phyloP scores from a whole-genome alignment of 306 rosid species.

The Prunus mira region DNA sequence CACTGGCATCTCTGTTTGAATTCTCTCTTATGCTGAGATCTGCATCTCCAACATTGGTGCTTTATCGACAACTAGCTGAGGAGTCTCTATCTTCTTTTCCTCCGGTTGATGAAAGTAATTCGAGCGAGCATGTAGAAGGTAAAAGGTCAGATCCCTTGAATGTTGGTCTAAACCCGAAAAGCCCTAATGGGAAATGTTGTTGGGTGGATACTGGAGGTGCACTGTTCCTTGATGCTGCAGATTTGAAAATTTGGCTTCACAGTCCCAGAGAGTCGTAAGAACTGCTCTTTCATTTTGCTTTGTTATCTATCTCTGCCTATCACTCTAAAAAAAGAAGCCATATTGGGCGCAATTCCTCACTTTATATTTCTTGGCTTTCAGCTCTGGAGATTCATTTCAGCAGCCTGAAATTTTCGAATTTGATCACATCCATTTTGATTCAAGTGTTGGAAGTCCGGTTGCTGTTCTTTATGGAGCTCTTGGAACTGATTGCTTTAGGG shows the following conservation, averaged over 20 bases:
- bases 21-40: constrained; percentile 86
- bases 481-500: constrained; percentile 77
- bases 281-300: constrained; percentile 1
- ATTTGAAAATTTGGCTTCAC: constrained; percentile 54
- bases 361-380: constrained; percentile 28
- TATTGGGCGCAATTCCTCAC: background rate
- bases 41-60: constrained; percentile 80
- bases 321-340: background rate
- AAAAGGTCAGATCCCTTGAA: constrained; percentile 41
- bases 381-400: constrained; percentile 57
- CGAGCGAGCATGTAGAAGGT: constrained; percentile 24
- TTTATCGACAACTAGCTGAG: constrained; percentile 69
- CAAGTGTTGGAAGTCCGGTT: constrained; percentile 61
- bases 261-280: constrained; percentile 48
- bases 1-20: constrained; percentile 73
- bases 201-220: constrained; percentile 83
- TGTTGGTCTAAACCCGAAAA: constrained; percentile 43
- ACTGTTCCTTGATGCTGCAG: constrained; percentile 57
- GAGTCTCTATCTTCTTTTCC: constrained; percentile 88
- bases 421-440: constrained; percentile 78
- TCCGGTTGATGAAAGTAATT: constrained; percentile 44
- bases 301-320: background rate
- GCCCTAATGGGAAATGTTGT: constrained; percentile 70
- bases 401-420: constrained; percentile 82
- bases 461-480: constrained; percentile 91